These are phyloP conservation scores for Colletotrichum viniferum DNA, from an alignment of 2,329 filamentous ascomycete species.

Conservation along the genomic window DNA sequence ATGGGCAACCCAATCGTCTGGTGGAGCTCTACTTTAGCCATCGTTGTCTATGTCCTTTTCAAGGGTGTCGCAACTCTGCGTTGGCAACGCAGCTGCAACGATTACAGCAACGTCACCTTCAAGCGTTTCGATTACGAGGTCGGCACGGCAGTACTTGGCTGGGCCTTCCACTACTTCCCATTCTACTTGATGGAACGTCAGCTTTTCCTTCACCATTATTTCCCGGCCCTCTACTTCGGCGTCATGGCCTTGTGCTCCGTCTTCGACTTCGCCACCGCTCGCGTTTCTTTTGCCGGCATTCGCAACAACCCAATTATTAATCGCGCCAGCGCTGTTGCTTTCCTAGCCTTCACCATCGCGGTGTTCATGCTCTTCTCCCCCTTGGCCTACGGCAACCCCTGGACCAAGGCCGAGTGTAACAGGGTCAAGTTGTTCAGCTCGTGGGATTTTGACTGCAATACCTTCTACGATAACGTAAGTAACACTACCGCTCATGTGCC, in stretches of 20 bases:
- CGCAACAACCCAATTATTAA: conserved; percentile 76
- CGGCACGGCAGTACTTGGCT: conserved; percentile 86
- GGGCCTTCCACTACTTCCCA: conserved; percentile 98
- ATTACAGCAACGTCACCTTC: conserved; percentile 83
- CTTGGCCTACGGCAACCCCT: conserved; percentile 89
- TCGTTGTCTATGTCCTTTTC: conserved; percentile 79
- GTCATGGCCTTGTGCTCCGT: conserved; percentile 88
- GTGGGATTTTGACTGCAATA: conserved; percentile 99
- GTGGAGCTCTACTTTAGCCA: conserved; percentile 84
- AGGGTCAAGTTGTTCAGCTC: conserved; percentile 83
- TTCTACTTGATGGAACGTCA: conserved; percentile 99
- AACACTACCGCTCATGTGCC: conserved; percentile 35
- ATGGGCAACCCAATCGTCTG: conserved; percentile 94
- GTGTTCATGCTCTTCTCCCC: conserved; percentile 88
- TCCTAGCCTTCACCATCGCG: conserved; percentile 75
- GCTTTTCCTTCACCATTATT: conserved; percentile 98
- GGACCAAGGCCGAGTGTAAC: conserved; percentile 89
- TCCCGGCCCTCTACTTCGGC: conserved; percentile 94
- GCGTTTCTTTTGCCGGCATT: conserved; percentile 71
- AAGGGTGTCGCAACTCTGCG: conserved; percentile 87
- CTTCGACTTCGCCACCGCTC: conserved; percentile 82
- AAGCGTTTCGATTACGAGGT: conserved; percentile 99
- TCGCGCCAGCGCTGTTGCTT: conserved; percentile 71
- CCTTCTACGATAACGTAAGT: conserved; percentile 86
- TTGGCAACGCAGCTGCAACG: conserved; percentile 92